phyloP scores from a whole-genome alignment of 2,329 filamentous ascomycete genomes.

The Epicoccum sorghinum region DNA sequence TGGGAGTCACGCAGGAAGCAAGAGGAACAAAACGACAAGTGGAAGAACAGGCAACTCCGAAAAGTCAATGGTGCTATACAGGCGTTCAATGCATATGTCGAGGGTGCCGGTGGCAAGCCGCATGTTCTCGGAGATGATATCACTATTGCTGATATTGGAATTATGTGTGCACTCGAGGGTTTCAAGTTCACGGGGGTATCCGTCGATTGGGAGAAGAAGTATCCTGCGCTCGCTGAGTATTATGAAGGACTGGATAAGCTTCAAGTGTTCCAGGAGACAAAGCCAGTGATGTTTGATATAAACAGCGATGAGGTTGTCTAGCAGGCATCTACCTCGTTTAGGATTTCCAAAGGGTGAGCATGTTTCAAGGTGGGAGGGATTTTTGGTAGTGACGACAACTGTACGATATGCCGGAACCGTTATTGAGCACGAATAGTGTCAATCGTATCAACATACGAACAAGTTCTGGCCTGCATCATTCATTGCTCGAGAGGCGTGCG shows the following conservation, averaged over 20 bases:
- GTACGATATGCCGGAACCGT: no score
- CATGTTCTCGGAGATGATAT: constrained; percentile 18
- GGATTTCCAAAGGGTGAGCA: no score
- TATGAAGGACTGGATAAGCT: constrained; percentile 10
- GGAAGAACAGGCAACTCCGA: constrained; percentile 20
- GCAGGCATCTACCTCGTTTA: neutral
- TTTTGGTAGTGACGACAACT: no score
- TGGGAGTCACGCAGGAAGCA: constrained; percentile 18
- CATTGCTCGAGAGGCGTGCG: no score
- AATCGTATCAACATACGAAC: no score
- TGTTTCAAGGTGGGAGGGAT: no score
- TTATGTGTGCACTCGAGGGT: constrained; percentile 14
- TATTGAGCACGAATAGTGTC: no score
- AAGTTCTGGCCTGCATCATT: no score
- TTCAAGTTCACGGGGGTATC: constrained; percentile 10
- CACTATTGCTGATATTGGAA: constrained; percentile 23
- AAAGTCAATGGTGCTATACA: constrained; percentile 21
- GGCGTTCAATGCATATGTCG: constrained; percentile 16
- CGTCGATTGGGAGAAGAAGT: constrained; percentile 15
- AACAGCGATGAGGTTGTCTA: constrained; percentile 3
- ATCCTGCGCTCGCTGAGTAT: constrained; percentile 16
- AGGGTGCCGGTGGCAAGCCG: neutral
- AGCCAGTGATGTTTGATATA: constrained; percentile 25
- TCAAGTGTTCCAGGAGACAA: constrained; percentile 21
- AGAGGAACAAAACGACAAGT: constrained; percentile 13